Evolutionary conservation across 2,329 filamentous ascomycete genomes (phyloP).

Genomic region (Pseudogymnoascus sp.): DNA sequence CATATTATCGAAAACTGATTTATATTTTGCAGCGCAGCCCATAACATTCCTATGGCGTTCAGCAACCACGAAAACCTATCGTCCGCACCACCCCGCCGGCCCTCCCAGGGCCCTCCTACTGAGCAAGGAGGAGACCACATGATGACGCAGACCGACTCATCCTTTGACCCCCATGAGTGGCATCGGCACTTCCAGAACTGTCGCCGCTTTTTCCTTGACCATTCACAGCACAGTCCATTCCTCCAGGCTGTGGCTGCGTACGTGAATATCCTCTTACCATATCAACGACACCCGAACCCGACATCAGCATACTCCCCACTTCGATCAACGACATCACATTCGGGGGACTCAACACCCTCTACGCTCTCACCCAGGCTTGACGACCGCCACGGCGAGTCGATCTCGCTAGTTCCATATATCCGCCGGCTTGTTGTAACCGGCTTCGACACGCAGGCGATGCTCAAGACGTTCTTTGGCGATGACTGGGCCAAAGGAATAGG

Average conservation of each 20-base stretch:
- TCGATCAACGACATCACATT: conserved; percentile 27
- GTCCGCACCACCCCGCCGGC: neutral
- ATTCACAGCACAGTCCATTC: conserved; percentile 74
- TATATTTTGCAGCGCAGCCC: neutral
- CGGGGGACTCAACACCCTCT: conserved; percentile 24
- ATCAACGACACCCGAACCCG: conserved; percentile 56
- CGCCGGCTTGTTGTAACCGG: conserved; percentile 85
- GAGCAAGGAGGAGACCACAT: neutral
- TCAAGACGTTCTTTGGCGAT: conserved; percentile 96
- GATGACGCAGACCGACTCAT: conserved; percentile 13
- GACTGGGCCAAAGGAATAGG: conserved; percentile 79
- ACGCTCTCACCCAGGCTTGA: conserved; percentile 21
- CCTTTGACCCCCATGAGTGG: conserved; percentile 84
- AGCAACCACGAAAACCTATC: neutral
- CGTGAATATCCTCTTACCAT: conserved; percentile 86
- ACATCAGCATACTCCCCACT: conserved; percentile 35
- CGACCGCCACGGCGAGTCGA: conserved; percentile 26
- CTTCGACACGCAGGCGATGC: conserved; percentile 77
- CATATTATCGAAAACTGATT: neutral
- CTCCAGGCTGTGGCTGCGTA: conserved; percentile 87
- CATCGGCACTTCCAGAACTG: conserved; percentile 87
- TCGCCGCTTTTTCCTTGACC: conserved; percentile 83
- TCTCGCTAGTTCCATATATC: conserved; percentile 82
- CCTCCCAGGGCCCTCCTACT: neutral
- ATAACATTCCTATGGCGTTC: conserved; percentile 8